Percentiles rank a stretch among this genome's conserved stretches.
phyloP scores from a whole-genome alignment of 2,329 filamentous ascomycete species.

The Diaporthe longicolla region DNA sequence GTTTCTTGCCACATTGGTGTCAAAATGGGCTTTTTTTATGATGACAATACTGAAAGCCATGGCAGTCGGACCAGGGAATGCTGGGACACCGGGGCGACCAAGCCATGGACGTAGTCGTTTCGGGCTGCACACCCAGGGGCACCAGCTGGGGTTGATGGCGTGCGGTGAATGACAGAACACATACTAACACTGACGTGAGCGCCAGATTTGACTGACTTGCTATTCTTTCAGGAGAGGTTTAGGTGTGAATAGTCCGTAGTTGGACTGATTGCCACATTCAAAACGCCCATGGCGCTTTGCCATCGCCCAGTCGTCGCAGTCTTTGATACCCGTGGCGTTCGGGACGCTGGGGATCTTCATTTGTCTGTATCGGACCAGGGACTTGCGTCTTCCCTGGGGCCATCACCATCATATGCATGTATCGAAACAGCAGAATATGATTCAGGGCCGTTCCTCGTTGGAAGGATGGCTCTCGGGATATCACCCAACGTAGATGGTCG shows the following conservation, averaged over 20 bases:
- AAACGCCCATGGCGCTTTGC: constrained; percentile 59
- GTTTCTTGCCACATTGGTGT: constrained; percentile 8
- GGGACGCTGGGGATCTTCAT: constrained; percentile 78
- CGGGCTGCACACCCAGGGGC: neutral
- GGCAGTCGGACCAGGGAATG: constrained; percentile 9
- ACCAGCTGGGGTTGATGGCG: neutral
- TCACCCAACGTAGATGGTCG: constrained; percentile 69
- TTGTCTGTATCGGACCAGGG: constrained; percentile 74
- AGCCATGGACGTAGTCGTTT: neutral
- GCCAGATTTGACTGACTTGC: constrained; percentile 74
- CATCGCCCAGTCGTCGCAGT: constrained; percentile 50
- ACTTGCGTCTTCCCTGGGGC: constrained; percentile 62
- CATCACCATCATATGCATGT: constrained; percentile 50
- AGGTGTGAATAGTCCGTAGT: constrained; percentile 76
- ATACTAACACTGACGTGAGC: constrained; percentile 75
- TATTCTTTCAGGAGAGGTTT: constrained; percentile 72
- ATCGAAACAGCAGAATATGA: constrained; percentile 67
- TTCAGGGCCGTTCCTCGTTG: constrained; percentile 69
- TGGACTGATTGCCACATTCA: constrained; percentile 68
- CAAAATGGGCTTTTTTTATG: too few relatives aligned
- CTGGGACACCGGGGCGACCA: neutral
- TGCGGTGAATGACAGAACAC: neutral
- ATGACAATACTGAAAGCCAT: neutral
- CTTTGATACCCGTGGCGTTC: constrained; percentile 72
- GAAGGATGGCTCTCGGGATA: constrained; percentile 72